Conservation (phyloP, 179 eudicot genomes). For the Amaranthus tricolor region DNA sequence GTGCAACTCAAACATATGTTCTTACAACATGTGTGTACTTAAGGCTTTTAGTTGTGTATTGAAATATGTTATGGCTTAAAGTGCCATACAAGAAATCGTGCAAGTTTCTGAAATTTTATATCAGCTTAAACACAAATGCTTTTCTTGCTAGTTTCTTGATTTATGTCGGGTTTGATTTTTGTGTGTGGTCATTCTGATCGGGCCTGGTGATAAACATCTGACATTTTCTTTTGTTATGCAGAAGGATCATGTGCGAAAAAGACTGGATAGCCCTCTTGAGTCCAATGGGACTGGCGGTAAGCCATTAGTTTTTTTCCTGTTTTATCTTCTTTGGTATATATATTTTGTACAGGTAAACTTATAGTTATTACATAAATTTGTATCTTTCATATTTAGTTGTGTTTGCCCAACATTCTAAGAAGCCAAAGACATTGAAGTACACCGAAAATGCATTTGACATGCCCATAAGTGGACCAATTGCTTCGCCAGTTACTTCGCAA, state of each 20-base stretch:
- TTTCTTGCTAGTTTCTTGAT: neutral
- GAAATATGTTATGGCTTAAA: neutral
- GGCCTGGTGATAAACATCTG: conserved; percentile 7
- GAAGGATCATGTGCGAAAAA: conserved; percentile 66
- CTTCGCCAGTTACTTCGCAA: conserved; percentile 91
- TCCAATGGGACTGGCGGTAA: conserved; percentile 75
- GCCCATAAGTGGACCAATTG: conserved; percentile 55
- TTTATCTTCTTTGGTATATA: neutral
- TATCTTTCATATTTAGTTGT: conserved; percentile 46
- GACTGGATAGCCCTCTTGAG: conserved; percentile 57
- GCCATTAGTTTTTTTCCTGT: conserved; percentile 14
- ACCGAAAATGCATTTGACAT: conserved; percentile 62
- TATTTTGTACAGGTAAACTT: conserved; percentile 1
- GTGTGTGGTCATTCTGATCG: neutral
- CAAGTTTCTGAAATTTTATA: neutral
- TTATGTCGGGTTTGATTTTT: neutral
- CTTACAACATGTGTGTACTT: neutral
- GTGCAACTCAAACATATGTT: neutral
- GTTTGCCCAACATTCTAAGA: conserved; percentile 61
- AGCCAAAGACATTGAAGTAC: conserved; percentile 63
- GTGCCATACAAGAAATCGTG: neutral
- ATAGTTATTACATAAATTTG: conserved; percentile 6
- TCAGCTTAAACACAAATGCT: neutral
- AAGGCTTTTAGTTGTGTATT: neutral
- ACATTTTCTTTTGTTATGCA: conserved; percentile 30